Evolutionary conservation across 2,329 filamentous ascomycete species (phyloP).

Genomic region (Phaeosphaeriaceae sp.): DNA sequence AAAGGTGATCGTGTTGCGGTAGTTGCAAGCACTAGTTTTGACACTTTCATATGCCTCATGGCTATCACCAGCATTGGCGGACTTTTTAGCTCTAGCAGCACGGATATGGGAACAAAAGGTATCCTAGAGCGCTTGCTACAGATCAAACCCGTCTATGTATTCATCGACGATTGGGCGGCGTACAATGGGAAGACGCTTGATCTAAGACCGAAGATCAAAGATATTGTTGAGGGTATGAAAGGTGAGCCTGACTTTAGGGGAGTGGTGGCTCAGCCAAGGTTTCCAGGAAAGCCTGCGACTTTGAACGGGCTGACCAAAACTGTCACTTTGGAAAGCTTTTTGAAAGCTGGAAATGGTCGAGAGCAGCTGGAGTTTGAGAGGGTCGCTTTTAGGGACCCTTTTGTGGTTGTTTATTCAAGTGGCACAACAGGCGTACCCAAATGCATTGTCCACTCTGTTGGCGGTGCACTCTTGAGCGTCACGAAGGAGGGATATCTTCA

Average conservation of each 20-base stretch:
- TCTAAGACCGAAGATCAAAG: conserved; percentile 72
- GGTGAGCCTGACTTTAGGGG: conserved; percentile 66
- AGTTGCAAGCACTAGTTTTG: conserved; percentile 75
- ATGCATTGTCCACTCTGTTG: conserved; percentile 80
- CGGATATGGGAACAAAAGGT: conserved; percentile 82
- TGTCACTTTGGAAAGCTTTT: conserved; percentile 51
- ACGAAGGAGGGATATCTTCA: conserved; percentile 68
- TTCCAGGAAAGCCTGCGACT: conserved; percentile 63
- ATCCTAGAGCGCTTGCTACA: conserved; percentile 77
- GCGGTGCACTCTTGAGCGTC: conserved; percentile 65
- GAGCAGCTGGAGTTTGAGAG: conserved; percentile 61
- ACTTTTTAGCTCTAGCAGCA: conserved; percentile 77
- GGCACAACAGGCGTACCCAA: conserved; percentile 86
- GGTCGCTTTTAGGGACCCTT: conserved; percentile 74
- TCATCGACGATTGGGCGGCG: conserved; percentile 79
- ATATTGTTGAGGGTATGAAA: conserved; percentile 68
- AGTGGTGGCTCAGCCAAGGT: conserved; percentile 71
- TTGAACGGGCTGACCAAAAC: conserved; percentile 61
- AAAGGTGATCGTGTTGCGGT: conserved; percentile 78
- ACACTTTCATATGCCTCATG: conserved; percentile 74
- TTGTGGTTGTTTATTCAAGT: conserved; percentile 77
- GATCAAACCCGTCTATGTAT: conserved; percentile 78
- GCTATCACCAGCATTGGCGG: conserved; percentile 74
- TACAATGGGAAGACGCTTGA: conserved; percentile 82
- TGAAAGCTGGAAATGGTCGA: conserved; percentile 47